phyloP scores from a whole-genome alignment of 148 eudicot species.

The Pharnaceum exiguum region DNA sequence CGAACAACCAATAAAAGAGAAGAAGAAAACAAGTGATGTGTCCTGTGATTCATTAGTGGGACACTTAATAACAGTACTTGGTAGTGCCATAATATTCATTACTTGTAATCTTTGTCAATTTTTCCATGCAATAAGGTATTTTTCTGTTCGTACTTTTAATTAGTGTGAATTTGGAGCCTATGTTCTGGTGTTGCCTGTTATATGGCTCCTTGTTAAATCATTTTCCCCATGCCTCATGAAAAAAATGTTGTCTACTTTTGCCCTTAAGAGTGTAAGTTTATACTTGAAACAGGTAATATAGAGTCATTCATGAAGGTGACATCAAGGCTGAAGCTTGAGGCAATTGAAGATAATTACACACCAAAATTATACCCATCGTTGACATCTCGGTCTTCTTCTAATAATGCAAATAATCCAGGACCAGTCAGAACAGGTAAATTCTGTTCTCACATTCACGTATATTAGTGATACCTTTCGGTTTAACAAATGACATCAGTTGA shows the following conservation, averaged over 20 bases:
- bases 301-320: constrained; percentile 67
- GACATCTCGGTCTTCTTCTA: constrained; percentile 31
- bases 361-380: constrained; percentile 38
- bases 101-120: no score
- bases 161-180: no score
- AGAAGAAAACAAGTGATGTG: no score
- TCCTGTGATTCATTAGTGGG: no score
- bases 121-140: no score
- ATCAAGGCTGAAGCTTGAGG: constrained; percentile 73
- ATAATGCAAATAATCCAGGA: constrained; percentile 41
- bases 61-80: no score
- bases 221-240: no score
- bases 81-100: no score
- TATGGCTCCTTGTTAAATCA: no score
- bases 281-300: constrained; percentile 51
- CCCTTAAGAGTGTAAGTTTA: background rate
- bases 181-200: no score
- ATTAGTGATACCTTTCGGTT: background rate
- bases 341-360: constrained; percentile 56
- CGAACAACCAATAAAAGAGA: no score
- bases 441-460: background rate
- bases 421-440: constrained; percentile 60
- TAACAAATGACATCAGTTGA: background rate
- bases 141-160: no score
- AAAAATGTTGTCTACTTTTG: background rate